These are phyloP conservation scores for Nakazawaea ambrosiae DNA, from an alignment of 805 yeast genomes.

Conservation along the genomic window DNA sequence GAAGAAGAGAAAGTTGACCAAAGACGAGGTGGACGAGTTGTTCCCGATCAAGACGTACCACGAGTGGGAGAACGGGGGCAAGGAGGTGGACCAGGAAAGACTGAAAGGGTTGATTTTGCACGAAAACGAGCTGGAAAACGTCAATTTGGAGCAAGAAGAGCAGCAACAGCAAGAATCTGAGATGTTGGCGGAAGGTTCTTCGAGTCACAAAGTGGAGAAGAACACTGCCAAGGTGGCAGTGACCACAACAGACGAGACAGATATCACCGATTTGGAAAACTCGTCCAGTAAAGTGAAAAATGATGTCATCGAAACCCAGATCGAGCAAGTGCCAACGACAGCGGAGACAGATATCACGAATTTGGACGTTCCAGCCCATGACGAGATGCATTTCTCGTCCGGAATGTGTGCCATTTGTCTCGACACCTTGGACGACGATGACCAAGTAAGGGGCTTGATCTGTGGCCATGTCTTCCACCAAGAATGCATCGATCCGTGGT, in stretches of 20 bases:
- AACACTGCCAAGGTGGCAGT: not conserved
- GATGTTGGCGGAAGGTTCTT: too few relatives aligned
- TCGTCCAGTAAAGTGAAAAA: not conserved
- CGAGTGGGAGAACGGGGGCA: constrained; percentile 58
- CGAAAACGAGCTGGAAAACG: constrained; percentile 32
- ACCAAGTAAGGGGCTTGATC: constrained; percentile 61
- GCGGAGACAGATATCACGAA: not conserved
- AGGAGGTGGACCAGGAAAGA: constrained; percentile 40
- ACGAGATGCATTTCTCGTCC: constrained; percentile 45
- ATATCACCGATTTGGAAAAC: not conserved
- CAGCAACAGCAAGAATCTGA: not conserved
- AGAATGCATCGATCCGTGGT: constrained; percentile 78
- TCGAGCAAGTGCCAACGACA: not conserved
- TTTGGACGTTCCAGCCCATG: constrained; percentile 7
- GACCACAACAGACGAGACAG: constrained; percentile 3
- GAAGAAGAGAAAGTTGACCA: constrained; percentile 45
- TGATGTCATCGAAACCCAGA: not conserved
- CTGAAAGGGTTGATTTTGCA: constrained; percentile 28
- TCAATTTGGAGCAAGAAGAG: constrained; percentile 15
- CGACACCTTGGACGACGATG: constrained; percentile 55
- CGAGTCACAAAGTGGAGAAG: not conserved
- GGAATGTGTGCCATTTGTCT: constrained; percentile 78
- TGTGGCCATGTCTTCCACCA: constrained; percentile 84
- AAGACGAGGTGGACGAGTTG: constrained; percentile 49
- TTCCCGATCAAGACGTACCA: constrained; percentile 53